Evolutionary conservation across 768 basidiomycete genomes (phyloP), one percentile per base, ranked within the genome.

Genomic region (Lentinula sp.): DNA sequence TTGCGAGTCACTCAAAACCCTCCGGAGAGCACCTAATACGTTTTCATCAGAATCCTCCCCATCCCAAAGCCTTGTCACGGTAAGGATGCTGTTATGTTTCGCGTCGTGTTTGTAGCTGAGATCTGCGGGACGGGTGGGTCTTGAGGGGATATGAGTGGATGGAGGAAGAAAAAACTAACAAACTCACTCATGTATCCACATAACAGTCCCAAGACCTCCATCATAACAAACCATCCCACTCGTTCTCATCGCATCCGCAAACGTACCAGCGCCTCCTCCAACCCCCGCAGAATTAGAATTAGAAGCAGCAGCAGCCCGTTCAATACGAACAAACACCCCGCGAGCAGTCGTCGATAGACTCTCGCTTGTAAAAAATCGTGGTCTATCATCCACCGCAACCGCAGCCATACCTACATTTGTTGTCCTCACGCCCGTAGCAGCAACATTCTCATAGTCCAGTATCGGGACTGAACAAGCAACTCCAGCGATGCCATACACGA

Each of bases 51-150:
- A 67, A 51, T 62, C 64, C 3, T 28, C 28, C 28, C 80, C 78
- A 32, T 78, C 66, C 82, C 83, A 85, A 58, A 90, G 66, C 53
- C 77, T 76, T 8, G 86, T 79, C n/a, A 85, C 78, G 32, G 89
- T 71, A 20, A 91, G 73, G 45, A 74, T 77, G 57, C 75, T 80
- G 54, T 71, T 78, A 51, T 84, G 84, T 68, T 83, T 82, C 5
- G 90, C 86, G 68, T 91, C 88, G 65, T 89, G 85, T 63, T 88
- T 90, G 75, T 92, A 92, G 71, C 86, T 90, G 67, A 91, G 90
- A 71, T 92, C 90, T 0, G 82, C 80, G 0, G 88, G 88, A 50
- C 82, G 79, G 42, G 77, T 72, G 13, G 79, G 77, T 69, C 90
- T 90, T 28, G 28, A 28, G 28, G 28, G 69, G 46, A 49, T 28